Conservation (phyloP, 148 eudicot genomes). For the Mesembryanthemum crystallinum region DNA sequence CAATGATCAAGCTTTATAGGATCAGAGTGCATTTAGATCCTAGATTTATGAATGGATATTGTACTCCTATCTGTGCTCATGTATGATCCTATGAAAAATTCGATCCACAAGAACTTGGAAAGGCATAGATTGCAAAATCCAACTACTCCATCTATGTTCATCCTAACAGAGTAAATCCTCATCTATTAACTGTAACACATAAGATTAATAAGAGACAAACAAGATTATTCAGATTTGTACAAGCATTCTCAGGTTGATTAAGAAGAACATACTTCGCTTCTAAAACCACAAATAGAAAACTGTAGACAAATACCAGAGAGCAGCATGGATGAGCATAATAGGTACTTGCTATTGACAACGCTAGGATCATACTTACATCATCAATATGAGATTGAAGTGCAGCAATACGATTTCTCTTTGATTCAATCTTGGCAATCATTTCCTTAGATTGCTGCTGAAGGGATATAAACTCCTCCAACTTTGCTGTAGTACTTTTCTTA, state of each 20-base stretch:
- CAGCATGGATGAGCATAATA: background rate
- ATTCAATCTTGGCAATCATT: conserved; percentile 52
- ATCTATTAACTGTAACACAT: too few species aligned
- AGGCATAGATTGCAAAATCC: too few species aligned
- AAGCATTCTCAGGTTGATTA: background rate
- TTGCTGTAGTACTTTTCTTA: conserved; percentile 54
- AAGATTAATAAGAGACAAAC: background rate
- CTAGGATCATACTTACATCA: conserved; percentile 45
- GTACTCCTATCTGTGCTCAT: too few species aligned
- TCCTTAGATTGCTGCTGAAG: conserved; percentile 72
- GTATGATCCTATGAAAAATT: too few species aligned
- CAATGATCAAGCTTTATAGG: too few species aligned
- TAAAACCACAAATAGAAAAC: background rate
- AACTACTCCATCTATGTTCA: too few species aligned
- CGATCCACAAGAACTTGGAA: too few species aligned
- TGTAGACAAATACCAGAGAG: background rate
- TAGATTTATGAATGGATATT: too few species aligned
- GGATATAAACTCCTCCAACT: conserved; percentile 67
- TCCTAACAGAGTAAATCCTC: too few species aligned
- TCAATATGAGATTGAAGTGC: conserved; percentile 58
- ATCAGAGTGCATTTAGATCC: too few species aligned
- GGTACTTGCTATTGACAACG: background rate
- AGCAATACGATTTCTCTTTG: conserved; percentile 54
- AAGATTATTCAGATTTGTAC: background rate
- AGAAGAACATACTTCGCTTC: background rate